Conservation (phyloP, 1,139 yeast species). For the Scheffersomyces lignicola region DNA sequence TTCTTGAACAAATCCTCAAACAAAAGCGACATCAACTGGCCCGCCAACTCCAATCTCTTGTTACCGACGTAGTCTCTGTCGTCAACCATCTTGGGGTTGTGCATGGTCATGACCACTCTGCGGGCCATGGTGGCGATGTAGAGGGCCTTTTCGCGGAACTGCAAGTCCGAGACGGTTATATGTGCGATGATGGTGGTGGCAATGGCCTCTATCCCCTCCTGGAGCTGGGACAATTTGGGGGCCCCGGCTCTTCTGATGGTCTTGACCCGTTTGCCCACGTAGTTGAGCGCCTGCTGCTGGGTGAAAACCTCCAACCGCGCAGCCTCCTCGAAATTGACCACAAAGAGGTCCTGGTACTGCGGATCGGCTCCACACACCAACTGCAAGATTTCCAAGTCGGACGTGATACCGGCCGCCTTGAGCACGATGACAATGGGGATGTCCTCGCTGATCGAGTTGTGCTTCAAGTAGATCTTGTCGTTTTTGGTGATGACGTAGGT, state of each 20-base stretch:
- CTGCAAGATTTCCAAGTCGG: conserved; percentile 92
- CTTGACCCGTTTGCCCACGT: conserved; percentile 86
- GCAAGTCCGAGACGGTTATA: conserved; percentile 79
- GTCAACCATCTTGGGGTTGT: conserved; percentile 92
- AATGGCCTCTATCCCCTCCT: conserved; percentile 96
- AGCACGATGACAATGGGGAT: conserved; percentile 89
- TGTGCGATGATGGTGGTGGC: conserved; percentile 97
- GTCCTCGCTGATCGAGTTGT: conserved; percentile 93
- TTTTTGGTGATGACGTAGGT: conserved; percentile 93
- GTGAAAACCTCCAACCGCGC: conserved; percentile 83
- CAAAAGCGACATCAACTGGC: conserved; percentile 89
- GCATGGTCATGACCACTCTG: conserved; percentile 93
- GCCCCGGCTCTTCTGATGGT: conserved; percentile 86
- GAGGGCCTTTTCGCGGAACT: conserved; percentile 90
- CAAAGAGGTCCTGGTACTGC: conserved; percentile 85
- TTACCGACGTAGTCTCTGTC: conserved; percentile 99
- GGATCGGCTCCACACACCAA: conserved; percentile 90
- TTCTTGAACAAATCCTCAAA: conserved; percentile 97
- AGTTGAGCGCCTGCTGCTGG: conserved; percentile 91
- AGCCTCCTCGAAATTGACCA: conserved; percentile 92
- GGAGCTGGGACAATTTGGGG: conserved; percentile 75
- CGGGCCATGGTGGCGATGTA: conserved; percentile 97
- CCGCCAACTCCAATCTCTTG: conserved; percentile 94
- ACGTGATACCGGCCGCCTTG: conserved; percentile 93
- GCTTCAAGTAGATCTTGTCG: conserved; percentile 85